Base-by-base conservation (phyloP, 1,284 basidiomycete species). In the Pyrrhoderma noxium region DNA sequence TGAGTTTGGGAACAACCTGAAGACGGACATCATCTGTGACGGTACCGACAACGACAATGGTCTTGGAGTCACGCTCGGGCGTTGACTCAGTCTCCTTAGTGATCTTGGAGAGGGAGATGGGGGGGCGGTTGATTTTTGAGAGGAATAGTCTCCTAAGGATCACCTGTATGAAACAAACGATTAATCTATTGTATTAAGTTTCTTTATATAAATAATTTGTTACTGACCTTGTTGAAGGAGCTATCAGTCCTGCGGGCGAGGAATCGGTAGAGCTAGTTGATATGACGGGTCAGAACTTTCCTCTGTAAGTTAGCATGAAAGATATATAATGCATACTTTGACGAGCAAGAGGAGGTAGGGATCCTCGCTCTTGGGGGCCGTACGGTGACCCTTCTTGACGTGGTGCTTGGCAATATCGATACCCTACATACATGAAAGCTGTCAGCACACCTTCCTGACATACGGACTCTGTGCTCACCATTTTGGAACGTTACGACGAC, bases 341-440 rank as follows among this genome's bases (percentile, higher is more conserved):
- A 99, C 95, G 58, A 99, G 85, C 65, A 98, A 82, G 67, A 97
- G 86, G 65, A 99, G 84, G 76, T 99, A 98, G 35, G 95, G 94
- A 74, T 99, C 95, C 89, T 98, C 91, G 70, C 92, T 95, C 80
- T 92, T 92, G 70, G 95, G 95, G 60, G 93, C 93, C 61, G 89
- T 89, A 63, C 95, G 86, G 69, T 83, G 77, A 65, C 94, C 88
- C 82, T 95, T 97, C 86, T 91, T 97, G 84, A 97, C 94, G 85
- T 99, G 95, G 79, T 98, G 95, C 74, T 80, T 77, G 70, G 82
- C 79, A 74, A 98, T 86, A 75, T 99, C 95, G 76, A 98, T 97
- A 89, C 95, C 95, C 94, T 94, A 60, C 60, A 40, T 21, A 55
- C 7, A 5, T 31, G 27, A 31, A 5, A 31, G 5, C 11, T 31